phyloP scores from a whole-genome alignment of 805 yeast species.

The Ogataea sp. region DNA sequence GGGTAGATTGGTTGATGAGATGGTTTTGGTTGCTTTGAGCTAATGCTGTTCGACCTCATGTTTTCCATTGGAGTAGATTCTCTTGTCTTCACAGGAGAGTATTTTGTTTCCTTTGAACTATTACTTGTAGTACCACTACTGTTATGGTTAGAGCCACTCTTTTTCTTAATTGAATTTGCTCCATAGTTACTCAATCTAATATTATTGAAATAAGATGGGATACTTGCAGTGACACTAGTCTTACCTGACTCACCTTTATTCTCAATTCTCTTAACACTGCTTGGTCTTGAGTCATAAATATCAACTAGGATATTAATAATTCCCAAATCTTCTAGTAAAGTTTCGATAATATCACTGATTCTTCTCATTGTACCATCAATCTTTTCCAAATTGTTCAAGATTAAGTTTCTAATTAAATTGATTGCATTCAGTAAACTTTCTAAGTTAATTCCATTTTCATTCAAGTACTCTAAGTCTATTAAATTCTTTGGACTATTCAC shows the following conservation, averaged over 20 bases:
- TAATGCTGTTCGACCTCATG: too few species aligned
- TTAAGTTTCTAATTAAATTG: conserved; percentile 24
- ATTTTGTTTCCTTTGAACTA: too few species aligned
- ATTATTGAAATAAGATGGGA: conserved; percentile 23
- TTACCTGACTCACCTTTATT: conserved; percentile 20
- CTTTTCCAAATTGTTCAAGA: conserved; percentile 22
- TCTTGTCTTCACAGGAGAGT: not conserved
- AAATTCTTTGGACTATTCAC: conserved; percentile 5
- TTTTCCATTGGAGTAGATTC: not conserved
- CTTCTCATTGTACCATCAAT: conserved; percentile 36
- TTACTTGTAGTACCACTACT: too few species aligned
- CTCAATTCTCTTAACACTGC: conserved; percentile 22
- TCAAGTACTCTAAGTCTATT: conserved; percentile 20
- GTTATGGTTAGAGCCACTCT: not conserved
- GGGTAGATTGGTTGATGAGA: not conserved
- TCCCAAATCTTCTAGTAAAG: conserved; percentile 33
- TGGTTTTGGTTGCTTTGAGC: conserved; percentile 1
- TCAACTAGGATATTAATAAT: conserved; percentile 22
- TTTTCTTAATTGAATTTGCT: not conserved
- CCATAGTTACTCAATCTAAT: conserved; percentile 6
- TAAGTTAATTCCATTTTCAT: conserved; percentile 19
- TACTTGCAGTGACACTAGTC: conserved; percentile 24
- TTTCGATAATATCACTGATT: conserved; percentile 33
- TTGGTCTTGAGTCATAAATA: conserved; percentile 20
- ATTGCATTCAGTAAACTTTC: conserved; percentile 22